These are phyloP conservation scores for Phytophthora capsici DNA, from an alignment of 352 stramenopile species.

Conservation along the genomic window DNA sequence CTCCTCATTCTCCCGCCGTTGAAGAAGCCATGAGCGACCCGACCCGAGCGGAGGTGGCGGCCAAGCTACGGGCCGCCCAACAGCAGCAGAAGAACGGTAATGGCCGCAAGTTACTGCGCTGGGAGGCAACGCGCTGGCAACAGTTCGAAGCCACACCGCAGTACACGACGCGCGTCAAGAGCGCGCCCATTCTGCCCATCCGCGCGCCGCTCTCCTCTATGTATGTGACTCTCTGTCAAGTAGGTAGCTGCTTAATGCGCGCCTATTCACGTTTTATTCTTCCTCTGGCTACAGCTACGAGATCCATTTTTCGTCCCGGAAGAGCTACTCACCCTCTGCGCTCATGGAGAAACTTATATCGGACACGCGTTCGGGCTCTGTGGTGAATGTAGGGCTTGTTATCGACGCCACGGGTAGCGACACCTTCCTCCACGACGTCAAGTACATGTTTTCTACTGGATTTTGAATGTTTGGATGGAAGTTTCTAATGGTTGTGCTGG, in stretches of 20 bases:
- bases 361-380: slow-evolving; percentile 56
- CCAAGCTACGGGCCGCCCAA: slow-evolving; percentile 46
- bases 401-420: slow-evolving; percentile 80
- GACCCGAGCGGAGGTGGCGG: slow-evolving; percentile 42
- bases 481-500: slow-evolving; percentile 5
- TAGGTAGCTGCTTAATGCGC: neutral
- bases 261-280: slow-evolving; percentile 1
- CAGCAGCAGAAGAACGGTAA: slow-evolving; percentile 10
- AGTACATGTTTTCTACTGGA: slow-evolving; percentile 50
- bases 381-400: slow-evolving; percentile 77
- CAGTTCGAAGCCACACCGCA: slow-evolving; percentile 65
- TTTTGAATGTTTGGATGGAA: neutral
- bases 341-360: slow-evolving; percentile 88
- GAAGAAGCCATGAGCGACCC: slow-evolving; percentile 35
- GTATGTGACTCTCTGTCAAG: slow-evolving; percentile 36
- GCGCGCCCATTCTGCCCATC: slow-evolving; percentile 75
- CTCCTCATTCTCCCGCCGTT: slow-evolving; percentile 21
- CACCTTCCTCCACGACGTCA: slow-evolving; percentile 75
- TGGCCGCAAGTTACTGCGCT: slow-evolving; percentile 77
- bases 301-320: slow-evolving; percentile 74
- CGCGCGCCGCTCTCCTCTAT: slow-evolving; percentile 80
- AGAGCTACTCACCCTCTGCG: slow-evolving; percentile 66
- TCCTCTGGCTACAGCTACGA: slow-evolving; percentile 63
- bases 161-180: slow-evolving; percentile 57
- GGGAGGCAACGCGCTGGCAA: slow-evolving; percentile 65